Evolutionary conservation across 495 filamentous ascomycete genomes (phyloP).

Genomic region (Polyplosphaeria fusca): DNA sequence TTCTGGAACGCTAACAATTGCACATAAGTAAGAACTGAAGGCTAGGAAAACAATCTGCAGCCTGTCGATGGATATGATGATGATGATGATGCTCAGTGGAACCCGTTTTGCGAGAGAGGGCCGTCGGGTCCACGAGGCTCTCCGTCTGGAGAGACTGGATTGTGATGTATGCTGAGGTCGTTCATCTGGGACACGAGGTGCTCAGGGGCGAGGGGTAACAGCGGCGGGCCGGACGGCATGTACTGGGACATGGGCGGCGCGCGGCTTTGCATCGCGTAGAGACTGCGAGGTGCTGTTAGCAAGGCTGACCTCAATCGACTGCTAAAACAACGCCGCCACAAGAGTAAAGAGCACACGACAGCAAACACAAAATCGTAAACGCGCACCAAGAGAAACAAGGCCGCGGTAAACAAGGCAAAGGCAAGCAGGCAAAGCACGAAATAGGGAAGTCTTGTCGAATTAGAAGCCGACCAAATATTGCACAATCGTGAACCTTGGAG

Average conservation of each 20-base stretch:
- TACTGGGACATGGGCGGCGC: slow-evolving; percentile 43
- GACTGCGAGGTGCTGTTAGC: slow-evolving; percentile 39
- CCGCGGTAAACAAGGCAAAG: slow-evolving; percentile 28
- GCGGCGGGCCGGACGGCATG: slow-evolving; percentile 44
- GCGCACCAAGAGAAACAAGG: slow-evolving; percentile 21
- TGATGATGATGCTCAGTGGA: too few species aligned
- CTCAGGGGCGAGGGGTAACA: too few species aligned
- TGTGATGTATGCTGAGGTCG: slow-evolving; percentile 46
- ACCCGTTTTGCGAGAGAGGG: slow-evolving; percentile 45
- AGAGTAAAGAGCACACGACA: slow-evolving; percentile 2
- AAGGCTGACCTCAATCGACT: neutral
- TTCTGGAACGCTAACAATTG: too few species aligned
- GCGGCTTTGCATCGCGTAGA: slow-evolving; percentile 46
- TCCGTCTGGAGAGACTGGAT: slow-evolving; percentile 45
- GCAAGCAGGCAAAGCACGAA: slow-evolving; percentile 26
- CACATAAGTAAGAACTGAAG: too few species aligned
- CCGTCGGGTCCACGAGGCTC: slow-evolving; percentile 48
- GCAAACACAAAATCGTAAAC: slow-evolving; percentile 7
- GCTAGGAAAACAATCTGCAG: too few species aligned
- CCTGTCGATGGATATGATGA: too few species aligned
- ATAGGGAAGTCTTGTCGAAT: slow-evolving; percentile 27
- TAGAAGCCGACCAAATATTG: slow-evolving; percentile 16
- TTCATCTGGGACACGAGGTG: slow-evolving; percentile 47
- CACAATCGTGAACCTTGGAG: slow-evolving; percentile 30
- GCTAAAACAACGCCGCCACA: slow-evolving; percentile 2